Conservation (phyloP, 306 rosid genomes). For the Casuarina equisetifolia region DNA sequence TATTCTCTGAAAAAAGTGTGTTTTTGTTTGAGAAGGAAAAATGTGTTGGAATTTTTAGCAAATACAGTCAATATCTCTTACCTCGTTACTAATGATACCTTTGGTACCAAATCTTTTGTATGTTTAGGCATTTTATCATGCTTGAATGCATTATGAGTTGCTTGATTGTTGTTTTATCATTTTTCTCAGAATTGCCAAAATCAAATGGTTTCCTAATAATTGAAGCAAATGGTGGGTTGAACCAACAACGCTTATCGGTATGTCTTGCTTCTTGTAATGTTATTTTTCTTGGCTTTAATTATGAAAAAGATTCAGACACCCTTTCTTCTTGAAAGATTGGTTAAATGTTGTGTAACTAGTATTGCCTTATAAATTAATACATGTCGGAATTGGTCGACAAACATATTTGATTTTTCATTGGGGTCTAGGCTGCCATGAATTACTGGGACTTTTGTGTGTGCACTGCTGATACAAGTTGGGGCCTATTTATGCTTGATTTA, state of each 20-base stretch:
- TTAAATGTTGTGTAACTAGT: background rate
- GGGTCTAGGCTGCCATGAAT: background rate
- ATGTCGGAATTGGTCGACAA: background rate
- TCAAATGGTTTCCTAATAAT: constrained; percentile 88
- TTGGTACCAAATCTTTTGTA: background rate
- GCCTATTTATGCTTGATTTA: background rate
- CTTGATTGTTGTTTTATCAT: background rate
- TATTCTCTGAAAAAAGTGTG: no score
- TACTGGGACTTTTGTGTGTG: no score
- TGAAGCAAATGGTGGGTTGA: constrained; percentile 98
- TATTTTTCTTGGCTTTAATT: background rate
- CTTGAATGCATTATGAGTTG: background rate
- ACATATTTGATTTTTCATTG: background rate
- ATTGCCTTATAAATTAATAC: background rate
- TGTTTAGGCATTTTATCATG: background rate
- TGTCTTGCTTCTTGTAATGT: constrained; percentile 25
- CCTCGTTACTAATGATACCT: background rate
- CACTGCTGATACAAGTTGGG: background rate
- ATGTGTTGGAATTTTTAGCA: no score
- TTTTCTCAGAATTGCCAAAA: constrained; percentile 62
- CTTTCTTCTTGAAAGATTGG: background rate
- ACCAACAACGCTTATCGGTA: constrained; percentile 97
- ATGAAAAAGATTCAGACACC: no score
- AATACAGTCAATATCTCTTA: background rate
- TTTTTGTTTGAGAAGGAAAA: no score